Percentiles rank a stretch among this genome's conserved stretches.
phyloP scores from a whole-genome alignment of 2,329 filamentous ascomycete genomes.

The Colletotrichum tropicicola region DNA sequence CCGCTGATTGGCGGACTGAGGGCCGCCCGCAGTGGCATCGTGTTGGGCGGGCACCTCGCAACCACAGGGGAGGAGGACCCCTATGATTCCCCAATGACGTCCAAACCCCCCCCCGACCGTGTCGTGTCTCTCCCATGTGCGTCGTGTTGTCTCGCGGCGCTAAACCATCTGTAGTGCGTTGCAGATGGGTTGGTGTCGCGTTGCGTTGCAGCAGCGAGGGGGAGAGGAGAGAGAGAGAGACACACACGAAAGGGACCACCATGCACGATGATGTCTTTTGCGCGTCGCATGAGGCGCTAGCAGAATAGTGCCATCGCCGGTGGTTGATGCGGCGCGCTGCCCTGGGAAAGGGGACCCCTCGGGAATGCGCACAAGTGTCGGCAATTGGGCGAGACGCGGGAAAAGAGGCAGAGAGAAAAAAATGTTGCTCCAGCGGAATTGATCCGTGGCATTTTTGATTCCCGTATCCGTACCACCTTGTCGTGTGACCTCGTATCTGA shows the following conservation, averaged over 20 bases:
- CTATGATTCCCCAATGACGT: conserved; percentile 26
- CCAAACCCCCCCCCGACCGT: too few species aligned
- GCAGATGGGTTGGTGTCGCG: too few species aligned
- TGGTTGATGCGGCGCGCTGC: too few species aligned
- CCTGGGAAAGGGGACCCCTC: background rate
- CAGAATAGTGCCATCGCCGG: background rate
- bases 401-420: background rate
- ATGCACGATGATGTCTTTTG: conserved; percentile 23
- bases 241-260: background rate
- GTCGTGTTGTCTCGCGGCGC: background rate
- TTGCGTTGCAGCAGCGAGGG: background rate
- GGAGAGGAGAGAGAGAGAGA: background rate
- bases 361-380: background rate
- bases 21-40: background rate
- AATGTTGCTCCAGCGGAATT: too few species aligned
- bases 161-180: too few species aligned
- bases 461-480: background rate
- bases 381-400: background rate
- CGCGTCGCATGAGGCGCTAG: background rate
- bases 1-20: background rate
- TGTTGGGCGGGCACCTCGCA: background rate
- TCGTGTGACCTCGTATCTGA: background rate
- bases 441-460: background rate
- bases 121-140: background rate
- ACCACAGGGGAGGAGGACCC: conserved; percentile 8